Percentiles rank a stretch among this genome's conserved stretches.
phyloP scores from a whole-genome alignment of 2,329 filamentous ascomycete genomes.

The Aspergillus fructus region DNA sequence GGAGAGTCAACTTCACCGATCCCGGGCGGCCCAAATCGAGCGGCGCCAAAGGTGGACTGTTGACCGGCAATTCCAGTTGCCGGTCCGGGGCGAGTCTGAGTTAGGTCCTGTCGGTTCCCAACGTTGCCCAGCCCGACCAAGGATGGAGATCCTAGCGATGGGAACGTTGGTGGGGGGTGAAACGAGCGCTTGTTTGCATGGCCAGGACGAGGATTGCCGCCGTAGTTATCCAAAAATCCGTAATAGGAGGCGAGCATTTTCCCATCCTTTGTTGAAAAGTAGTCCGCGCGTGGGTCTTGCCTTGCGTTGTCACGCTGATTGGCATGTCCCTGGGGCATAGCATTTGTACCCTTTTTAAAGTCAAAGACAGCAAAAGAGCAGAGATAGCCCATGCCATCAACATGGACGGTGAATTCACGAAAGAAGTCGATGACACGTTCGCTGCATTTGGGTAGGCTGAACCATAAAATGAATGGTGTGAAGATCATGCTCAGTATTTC shows the following conservation, averaged over 20 bases:
- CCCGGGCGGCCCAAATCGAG: conserved; percentile 26
- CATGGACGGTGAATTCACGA: conserved; percentile 93
- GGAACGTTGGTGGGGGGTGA: conserved; percentile 73
- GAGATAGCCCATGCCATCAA: conserved; percentile 92
- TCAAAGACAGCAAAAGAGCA: conserved; percentile 98
- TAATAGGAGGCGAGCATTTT: conserved; percentile 99
- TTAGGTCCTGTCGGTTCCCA: conserved; percentile 35
- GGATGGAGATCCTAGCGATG: conserved; percentile 64
- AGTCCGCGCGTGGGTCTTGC: conserved; percentile 79
- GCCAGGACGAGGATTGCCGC: conserved; percentile 67
- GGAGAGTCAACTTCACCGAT: conserved; percentile 36
- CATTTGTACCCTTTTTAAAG: conserved; percentile 77
- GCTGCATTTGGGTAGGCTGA: conserved; percentile 81
- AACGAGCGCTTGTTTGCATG: conserved; percentile 57
- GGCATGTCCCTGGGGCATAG: conserved; percentile 44
- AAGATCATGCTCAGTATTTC: conserved; percentile 91
- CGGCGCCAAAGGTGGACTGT: conserved; percentile 28
- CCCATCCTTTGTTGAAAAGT: conserved; percentile 91
- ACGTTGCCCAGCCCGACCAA: conserved; percentile 48
- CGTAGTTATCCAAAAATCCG: conserved; percentile 91
- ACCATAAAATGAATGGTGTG: conserved; percentile 84
- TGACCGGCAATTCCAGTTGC: conserved; percentile 22
- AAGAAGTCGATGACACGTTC: conserved; percentile 97
- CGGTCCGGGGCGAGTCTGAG: conserved; percentile 20
- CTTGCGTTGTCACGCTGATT: conserved; percentile 31